Evolutionary conservation across 441 rosid genomes (phyloP), one percentile per base, ranked within the genome.

Genomic region (Populus tomentosa): DNA sequence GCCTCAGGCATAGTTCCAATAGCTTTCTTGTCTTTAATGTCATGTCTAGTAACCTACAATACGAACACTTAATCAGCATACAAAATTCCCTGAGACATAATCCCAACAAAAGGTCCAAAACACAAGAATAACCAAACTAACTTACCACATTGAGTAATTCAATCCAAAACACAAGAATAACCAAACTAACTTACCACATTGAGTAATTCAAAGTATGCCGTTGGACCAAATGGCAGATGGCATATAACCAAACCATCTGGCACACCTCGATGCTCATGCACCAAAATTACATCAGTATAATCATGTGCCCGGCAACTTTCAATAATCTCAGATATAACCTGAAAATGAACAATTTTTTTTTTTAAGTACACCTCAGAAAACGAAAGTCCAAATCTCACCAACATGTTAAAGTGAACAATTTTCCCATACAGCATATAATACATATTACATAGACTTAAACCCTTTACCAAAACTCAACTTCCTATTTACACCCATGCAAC

Each of bases 221-320:
- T 95, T 21, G 99, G 99, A 78, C 98, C 98, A 83, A 87, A 92
- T 35, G 99, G 99, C 70, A 96, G 86, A 86, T 94, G 99, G 77
- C 97, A 86, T 79, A 96, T 79, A 16, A 90, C 87, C 77, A 96
- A 88, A 83, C 94, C 93, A 77, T 90, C 98, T 20, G 98, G 99
- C 66, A 88, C 91, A 79, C 98, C 98, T n/a, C 98, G 97, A 84
- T 90, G 93, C 75, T 92, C 97, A 82, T 88, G 92, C 80, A 96
- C 98, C 84, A 96, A 80, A 80, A 96, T 86, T 50, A 96, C 94
- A 87, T 94, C 99, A 10, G 98, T 90, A 81, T 87, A 96, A 79
- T 91, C 99, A 85, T 89, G 97, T 0, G 97, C 85, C 0, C 98
- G 93, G 36, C 97, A 94, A 16, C 93, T 87, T 85, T 90, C 98